Evolutionary conservation across 2,329 filamentous ascomycete genomes (phyloP), one percentile per base, ranked within the genome.

Genomic region (Saccharata proteae): DNA sequence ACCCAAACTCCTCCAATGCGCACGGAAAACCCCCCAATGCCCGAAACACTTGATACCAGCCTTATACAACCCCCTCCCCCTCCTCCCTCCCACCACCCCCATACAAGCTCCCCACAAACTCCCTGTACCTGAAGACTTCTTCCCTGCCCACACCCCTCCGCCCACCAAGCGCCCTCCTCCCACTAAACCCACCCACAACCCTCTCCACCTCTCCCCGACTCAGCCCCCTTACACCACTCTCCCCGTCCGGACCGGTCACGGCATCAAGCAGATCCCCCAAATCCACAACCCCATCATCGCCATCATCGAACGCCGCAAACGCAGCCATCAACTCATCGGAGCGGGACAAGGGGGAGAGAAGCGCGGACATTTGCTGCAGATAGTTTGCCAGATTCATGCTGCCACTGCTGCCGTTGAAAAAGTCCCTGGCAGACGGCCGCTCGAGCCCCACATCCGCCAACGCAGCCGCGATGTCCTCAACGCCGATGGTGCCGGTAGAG

Each of bases 301-400:
- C 85, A 39, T 93, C 82, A 49, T 98, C 90, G 51, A 96, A 96
- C 0, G 90, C 90, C 2, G 84, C 84, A 43, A 98, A 88, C 0
- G 90, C 90, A 2, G 85, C 88, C 13, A 84, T 63, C 7, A 98
- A 69, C 51, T 98, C 90, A 11, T 74, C 69, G 14, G 75, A 72
- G 0, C 81, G 77, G 1, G 83, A 92, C 12, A 96, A 64, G 0
- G 76, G 70, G 1, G 74, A 72, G 3, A 96, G 64, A 2, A 81
- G 69, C 7, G 73, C 71, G 1, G 86, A 81, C 2, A 98, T 64
- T 1, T 77, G 78, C 49, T 84, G 88, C 14, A 98, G 68, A 51
- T 93, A 98, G 3, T 77, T 73, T 1, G 86, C 82, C 23, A 98
- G 73, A 27, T 81, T 80, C 45, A 94, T 78, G 2, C 79, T 80